Evolutionary conservation across 2,329 filamentous ascomycete genomes (phyloP), one percentile per base, ranked within the genome.

Genomic region (Microdochium bolleyi): DNA sequence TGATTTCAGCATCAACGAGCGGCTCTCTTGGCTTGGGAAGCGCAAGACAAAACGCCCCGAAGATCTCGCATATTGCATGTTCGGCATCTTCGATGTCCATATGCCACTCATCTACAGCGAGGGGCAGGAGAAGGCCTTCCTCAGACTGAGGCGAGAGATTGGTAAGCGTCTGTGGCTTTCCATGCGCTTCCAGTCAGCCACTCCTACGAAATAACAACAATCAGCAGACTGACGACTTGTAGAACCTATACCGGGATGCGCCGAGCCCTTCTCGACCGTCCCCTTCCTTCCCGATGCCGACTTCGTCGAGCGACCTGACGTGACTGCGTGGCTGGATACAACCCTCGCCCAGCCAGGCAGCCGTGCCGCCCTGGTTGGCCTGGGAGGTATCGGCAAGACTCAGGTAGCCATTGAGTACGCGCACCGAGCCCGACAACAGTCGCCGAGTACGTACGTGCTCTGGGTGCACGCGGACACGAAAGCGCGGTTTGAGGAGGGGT

Each of bases 321-420:
- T 62, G 3, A 22, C 52, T 25, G n/a, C 30, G 54, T 24, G 24
- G 51, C 22, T 52, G 52, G 16, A 53, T 51, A 13, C 56, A 16
- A 52, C 22, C 54, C 57, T 55, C 53, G 22, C 52, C 10, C 32
- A 21, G 24, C 53, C 58, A 24, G 54, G n/a, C 16, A 46, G 53
- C 25, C 54, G 62, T 4, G 49, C 48, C 44, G 62, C 61, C 11
- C 60, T 65, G 5, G 57, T 63, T 9, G 62, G 63, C 30, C 52
- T 60, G 27, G 60, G 62, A 11, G 62, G 62, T 34, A 53, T 64
- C 21, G 63, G 38, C 9, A 46, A 46, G n/a, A 19, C 38, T 7
- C 38, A 46, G n/a, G 8, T 46, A 21, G 38, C 38, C 8, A 46
- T 46, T 8, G 16, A n/a, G n/a, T n/a, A n/a, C n/a, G n/a, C n/a